Conservation (phyloP, 1,139 yeast genomes). For the Diutina catenulata region DNA sequence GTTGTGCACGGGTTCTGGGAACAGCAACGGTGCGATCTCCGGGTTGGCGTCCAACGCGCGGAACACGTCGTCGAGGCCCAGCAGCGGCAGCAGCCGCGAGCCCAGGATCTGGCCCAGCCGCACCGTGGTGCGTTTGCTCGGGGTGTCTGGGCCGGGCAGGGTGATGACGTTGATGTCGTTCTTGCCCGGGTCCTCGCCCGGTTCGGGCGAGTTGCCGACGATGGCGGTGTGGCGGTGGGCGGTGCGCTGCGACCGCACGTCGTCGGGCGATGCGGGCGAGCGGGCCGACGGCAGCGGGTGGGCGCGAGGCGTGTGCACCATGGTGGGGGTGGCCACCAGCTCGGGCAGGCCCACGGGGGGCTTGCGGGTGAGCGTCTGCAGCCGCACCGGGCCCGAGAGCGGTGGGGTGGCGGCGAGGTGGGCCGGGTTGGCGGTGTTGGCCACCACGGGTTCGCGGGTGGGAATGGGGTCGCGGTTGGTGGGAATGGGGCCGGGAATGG, state of each 20-base stretch:
- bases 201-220: conserved; percentile 2
- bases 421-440: too few relatives aligned
- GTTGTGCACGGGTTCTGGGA: conserved; percentile 66
- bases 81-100: not conserved
- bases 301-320: too few relatives aligned
- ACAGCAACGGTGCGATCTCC: conserved; percentile 16
- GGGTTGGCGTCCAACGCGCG: conserved; percentile 1
- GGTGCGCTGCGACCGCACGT: not conserved
- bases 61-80: not conserved
- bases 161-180: conserved; percentile 3
- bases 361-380: too few relatives aligned
- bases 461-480: too few relatives aligned
- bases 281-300: too few relatives aligned
- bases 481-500: too few relatives aligned
- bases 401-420: too few relatives aligned
- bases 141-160: not conserved
- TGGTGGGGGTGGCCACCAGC: too few relatives aligned
- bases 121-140: not conserved
- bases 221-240: conserved; percentile 2
- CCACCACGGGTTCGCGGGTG: too few relatives aligned
- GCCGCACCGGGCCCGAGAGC: too few relatives aligned
- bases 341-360: too few relatives aligned
- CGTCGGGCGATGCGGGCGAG: too few relatives aligned
- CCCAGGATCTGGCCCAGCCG: not conserved
- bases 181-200: not conserved